phyloP scores from a whole-genome alignment of 1,139 yeast species.

The Pichia sp. region DNA sequence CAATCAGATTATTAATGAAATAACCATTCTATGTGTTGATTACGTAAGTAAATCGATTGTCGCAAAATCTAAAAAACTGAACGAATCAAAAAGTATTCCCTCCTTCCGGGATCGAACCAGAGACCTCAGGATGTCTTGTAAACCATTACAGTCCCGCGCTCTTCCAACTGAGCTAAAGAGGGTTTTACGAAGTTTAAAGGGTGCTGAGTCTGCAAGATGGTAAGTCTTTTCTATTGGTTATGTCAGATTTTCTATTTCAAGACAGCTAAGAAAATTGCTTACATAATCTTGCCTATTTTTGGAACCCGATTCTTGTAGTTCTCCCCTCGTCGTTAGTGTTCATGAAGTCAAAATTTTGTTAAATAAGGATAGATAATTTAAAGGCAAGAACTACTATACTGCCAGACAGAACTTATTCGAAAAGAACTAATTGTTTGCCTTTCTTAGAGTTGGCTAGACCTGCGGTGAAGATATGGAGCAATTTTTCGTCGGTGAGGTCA shows the following conservation, averaged over 20 bases:
- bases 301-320: too few relatives aligned
- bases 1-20: neutral
- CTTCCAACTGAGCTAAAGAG: conserved; percentile 21
- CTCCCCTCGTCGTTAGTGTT: too few relatives aligned
- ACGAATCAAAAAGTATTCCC: conserved; percentile 8
- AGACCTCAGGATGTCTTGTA: conserved; percentile 19
- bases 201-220: too few relatives aligned
- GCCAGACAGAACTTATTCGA: conserved; percentile 7
- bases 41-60: neutral
- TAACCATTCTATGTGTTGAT: neutral
- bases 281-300: too few relatives aligned
- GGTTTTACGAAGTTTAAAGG: conserved; percentile 2
- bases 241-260: too few relatives aligned
- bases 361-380: too few relatives aligned
- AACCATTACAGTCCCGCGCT: conserved; percentile 20
- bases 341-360: too few relatives aligned
- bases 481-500: conserved; percentile 43
- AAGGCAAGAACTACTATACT: too few relatives aligned
- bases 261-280: too few relatives aligned
- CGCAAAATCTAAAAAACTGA: neutral
- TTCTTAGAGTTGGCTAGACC: conserved; percentile 36
- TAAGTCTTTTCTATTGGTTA: too few relatives aligned
- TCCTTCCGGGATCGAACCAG: conserved; percentile 22
- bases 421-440: conserved; percentile 31
- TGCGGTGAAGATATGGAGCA: conserved; percentile 45